Evolutionary conservation across 192 early-diverging fungal species (phyloP), one percentile per base, ranked within the genome.

Genomic region (Mortierella claussenii): DNA sequence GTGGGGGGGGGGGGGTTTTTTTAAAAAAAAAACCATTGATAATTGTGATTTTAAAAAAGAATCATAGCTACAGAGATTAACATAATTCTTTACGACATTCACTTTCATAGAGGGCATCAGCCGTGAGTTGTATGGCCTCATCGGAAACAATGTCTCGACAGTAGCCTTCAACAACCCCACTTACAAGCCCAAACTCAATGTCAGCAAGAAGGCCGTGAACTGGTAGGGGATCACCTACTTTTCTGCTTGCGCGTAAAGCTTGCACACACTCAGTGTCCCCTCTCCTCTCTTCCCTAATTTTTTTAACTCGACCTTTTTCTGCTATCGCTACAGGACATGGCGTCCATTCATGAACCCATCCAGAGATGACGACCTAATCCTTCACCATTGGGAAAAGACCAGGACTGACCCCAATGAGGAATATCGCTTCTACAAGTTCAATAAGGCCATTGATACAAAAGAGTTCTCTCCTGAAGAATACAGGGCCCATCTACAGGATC

Each of bases 381-480:
- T 97, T 43, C 78, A 88, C 36, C 93, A 94, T 58, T 97, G 95
- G 95, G 80, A 86, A 31, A 92, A 92, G 47, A 88, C 87, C n/a
- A 86, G 64, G 60, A 89, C 92, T 34, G 75, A 88, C n/a, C 70
- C 63, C 27, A 68, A 63, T 26, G 44, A 67, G 79, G 93, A 90
- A 36, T 94, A 93, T 71, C 85, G 80, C 15, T 95, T 94, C 79
- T 84, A 91, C 40, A 88, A 87, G 47, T 95, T 89, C 80, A 94
- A 95, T 79, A 89, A 89, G 55, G 73, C 78, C 21, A 83, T 94
- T 53, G 82, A 90, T 21, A 66, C 95, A 0, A 82, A 84, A 11
- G 60, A 87, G 17, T 97, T 94, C 67, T 91, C 90, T 0, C 88
- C 92, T n/a, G 91, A 90, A 31, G 95, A 98, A 58, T 98, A 98